Evolutionary conservation across 768 basidiomycete species (phyloP).

Genomic region (Chalciporus piperatus): DNA sequence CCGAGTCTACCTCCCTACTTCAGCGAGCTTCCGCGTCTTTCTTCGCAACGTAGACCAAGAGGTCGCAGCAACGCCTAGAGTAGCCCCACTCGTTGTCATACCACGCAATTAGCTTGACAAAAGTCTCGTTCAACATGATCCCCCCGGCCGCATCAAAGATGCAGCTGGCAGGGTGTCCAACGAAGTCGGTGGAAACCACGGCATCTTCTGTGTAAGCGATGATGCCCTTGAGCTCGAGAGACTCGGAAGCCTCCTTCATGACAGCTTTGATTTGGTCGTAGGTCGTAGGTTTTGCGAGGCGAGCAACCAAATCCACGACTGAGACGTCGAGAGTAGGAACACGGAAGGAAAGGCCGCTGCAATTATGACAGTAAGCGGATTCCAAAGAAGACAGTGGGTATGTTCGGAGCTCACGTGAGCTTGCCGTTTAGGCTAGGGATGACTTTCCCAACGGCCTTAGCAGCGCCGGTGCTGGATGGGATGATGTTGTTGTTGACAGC

Average conservation of each 20-base stretch:
- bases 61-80: constrained; percentile 89
- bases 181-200: constrained; percentile 92
- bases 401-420: constrained; percentile 68
- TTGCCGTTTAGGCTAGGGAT: constrained; percentile 96
- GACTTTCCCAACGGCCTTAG: constrained; percentile 98
- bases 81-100: constrained; percentile 96
- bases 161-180: constrained; percentile 73
- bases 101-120: constrained; percentile 96
- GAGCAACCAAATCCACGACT: constrained; percentile 95
- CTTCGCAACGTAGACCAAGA: constrained; percentile 77
- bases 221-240: constrained; percentile 62
- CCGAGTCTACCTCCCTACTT: constrained; percentile 15
- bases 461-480: constrained; percentile 97
- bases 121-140: constrained; percentile 87
- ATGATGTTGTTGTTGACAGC: constrained; percentile 98
- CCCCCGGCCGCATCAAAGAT: constrained; percentile 95
- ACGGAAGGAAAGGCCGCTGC: constrained; percentile 92
- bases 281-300: constrained; percentile 77
- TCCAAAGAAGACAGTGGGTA: constrained; percentile 1
- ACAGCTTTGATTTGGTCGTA: constrained; percentile 91
- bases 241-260: constrained; percentile 75
- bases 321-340: constrained; percentile 96
- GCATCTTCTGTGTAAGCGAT: constrained; percentile 90
- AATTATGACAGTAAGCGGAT: not conserved
- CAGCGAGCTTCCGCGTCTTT: constrained; percentile 53